Base-by-base conservation (phyloP, 139 green algal genomes). In the Volvox reticuliferus region DNA sequence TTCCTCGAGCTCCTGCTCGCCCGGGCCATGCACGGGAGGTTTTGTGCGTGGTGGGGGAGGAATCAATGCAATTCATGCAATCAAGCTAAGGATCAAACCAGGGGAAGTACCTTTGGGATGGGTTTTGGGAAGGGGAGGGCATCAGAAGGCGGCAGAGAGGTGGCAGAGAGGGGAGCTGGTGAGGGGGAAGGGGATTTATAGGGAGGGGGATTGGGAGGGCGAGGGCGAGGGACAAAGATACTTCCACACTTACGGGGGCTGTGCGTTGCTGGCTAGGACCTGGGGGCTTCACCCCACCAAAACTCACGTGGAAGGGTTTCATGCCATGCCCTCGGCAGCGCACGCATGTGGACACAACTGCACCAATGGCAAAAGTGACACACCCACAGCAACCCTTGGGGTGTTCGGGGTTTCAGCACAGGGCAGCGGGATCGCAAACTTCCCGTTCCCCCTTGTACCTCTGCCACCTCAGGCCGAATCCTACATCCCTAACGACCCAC, bases 1-100 rank as follows among this genome's bases (percentile, higher is more conserved):
- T 17, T 92, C 82, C 65, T 80, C 69, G 32, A 94, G 87, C 76
- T 94, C 91, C 55, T 92, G 67, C 16, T 18, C 16, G 1, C 2
- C 3, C 1, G 0, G 6, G 0, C 22, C 33, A 1, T 32, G 67
- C 1, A 32, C 16, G 20, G 61, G n/a, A 30, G 16, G 50, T 35
- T 35, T 73, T 24, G 65, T 12, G 65, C 65, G 79, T 22, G 17
- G 50, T n/a, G 79, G 2, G 20, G 36, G 16, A 24, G 78, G 5
- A 12, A 12, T 12, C 3, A 26, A 21, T 67, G 12, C 24, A 24
- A 44, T 16, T 3, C 1, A 19, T 32, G 78, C 19, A 68, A 20
- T 44, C 17, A 19, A 67, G 19, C 16, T 35, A 33, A 24, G 78
- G 33, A 35, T 9, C 65, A 2, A 73, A 55, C 5, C 44, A 55